Evolutionary conservation across 2,329 filamentous ascomycete species (phyloP).

Genomic region (Beauveria asiatica): DNA sequence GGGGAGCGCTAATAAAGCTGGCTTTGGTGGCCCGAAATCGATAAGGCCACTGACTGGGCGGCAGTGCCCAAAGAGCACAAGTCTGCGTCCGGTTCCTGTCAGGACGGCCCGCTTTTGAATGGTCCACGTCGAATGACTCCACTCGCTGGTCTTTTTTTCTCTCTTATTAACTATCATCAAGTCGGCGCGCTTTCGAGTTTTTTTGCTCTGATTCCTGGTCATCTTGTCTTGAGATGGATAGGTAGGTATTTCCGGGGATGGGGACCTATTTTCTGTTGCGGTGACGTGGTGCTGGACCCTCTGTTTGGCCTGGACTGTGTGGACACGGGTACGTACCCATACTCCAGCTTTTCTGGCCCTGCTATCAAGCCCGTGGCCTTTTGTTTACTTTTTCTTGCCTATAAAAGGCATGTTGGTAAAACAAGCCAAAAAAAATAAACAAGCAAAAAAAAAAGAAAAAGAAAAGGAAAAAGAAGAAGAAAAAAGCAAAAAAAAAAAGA

Average conservation of each 20-base stretch:
- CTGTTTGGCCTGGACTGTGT: background rate
- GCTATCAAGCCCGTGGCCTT: background rate
- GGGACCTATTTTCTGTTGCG: background rate
- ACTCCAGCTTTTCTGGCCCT: background rate
- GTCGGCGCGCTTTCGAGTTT: background rate
- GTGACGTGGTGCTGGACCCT: background rate
- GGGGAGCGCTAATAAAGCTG: background rate
- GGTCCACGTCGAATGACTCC: background rate
- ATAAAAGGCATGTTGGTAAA: background rate
- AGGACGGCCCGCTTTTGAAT: slow-evolving; percentile 1
- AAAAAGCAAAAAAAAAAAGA: background rate
- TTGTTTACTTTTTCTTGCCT: background rate
- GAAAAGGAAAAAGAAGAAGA: background rate
- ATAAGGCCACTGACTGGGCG: background rate
- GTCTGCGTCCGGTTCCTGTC: background rate
- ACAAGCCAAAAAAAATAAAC: background rate
- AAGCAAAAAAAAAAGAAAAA: background rate
- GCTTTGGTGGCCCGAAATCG: background rate
- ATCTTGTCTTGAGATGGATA: background rate
- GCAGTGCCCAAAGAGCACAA: background rate
- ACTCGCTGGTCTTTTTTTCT: background rate
- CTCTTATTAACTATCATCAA: background rate
- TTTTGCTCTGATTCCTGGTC: background rate
- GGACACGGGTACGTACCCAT: too few relatives aligned
- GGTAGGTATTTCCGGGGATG: background rate